Conservation (phyloP, 805 yeast species). For the Metschnikowia borealis region DNA sequence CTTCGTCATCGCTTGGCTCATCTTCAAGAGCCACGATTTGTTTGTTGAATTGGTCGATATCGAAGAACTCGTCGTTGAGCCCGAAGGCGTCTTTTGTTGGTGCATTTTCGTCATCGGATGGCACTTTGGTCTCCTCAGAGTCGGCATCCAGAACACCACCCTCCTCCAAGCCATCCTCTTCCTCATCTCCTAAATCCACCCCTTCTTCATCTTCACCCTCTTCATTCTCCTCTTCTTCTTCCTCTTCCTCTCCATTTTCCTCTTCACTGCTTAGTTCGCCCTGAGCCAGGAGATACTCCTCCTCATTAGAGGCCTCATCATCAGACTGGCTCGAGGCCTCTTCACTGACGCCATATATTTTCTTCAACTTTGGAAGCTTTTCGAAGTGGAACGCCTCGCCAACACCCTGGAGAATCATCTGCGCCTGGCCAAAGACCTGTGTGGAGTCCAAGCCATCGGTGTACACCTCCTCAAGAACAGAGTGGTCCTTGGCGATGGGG, state of each 20-base stretch:
- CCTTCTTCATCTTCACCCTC: constrained; percentile 13
- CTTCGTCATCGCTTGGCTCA: constrained; percentile 26
- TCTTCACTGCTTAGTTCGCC: constrained; percentile 15
- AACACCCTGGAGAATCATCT: constrained; percentile 76
- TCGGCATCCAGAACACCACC: constrained; percentile 18
- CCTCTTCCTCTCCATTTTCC: constrained; percentile 20
- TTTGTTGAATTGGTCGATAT: constrained; percentile 77
- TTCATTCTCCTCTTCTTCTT: constrained; percentile 23
- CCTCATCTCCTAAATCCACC: neutral
- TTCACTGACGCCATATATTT: constrained; percentile 20
- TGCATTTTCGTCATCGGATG: constrained; percentile 9
- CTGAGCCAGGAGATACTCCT: constrained; percentile 15
- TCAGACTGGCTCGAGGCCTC: constrained; percentile 1
- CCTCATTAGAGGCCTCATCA: constrained; percentile 3
- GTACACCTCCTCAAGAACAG: constrained; percentile 76
- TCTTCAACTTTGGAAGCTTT: constrained; percentile 50
- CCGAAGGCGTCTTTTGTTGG: constrained; percentile 52
- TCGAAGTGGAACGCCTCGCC: constrained; percentile 58
- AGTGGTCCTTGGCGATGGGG: constrained; percentile 48
- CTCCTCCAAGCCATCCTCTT: constrained; percentile 12
- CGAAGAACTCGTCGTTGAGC: constrained; percentile 78
- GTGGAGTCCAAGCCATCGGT: constrained; percentile 84
- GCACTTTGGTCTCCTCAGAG: constrained; percentile 12
- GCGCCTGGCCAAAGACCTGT: constrained; percentile 92
- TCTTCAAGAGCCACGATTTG: constrained; percentile 66